phyloP scores from a whole-genome alignment of 345 rosid genomes.

The Punica granatum region DNA sequence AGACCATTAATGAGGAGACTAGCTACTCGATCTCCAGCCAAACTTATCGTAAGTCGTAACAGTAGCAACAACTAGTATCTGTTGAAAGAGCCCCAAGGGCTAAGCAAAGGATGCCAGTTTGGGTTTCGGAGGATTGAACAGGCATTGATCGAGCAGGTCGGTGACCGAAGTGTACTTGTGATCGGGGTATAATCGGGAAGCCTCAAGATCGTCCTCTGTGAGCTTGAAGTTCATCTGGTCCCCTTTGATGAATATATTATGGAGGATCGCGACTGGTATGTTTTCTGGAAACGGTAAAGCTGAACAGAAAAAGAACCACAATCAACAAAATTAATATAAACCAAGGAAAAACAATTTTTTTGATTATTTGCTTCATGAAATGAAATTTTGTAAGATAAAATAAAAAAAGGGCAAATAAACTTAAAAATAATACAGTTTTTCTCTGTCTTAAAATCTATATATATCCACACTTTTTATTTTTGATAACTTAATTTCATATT shows the following conservation, averaged over 20 bases:
- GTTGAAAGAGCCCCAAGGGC: no score
- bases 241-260: slow-evolving; percentile 34
- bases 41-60: no score
- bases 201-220: slow-evolving; percentile 25
- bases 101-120: slow-evolving; percentile 22
- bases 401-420: no score
- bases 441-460: no score
- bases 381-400: not conserved
- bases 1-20: no score
- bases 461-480: no score
- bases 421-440: no score
- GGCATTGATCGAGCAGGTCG: slow-evolving; percentile 20
- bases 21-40: no score
- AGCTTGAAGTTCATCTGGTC: slow-evolving; percentile 30
- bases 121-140: slow-evolving; percentile 19
- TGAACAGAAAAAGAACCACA: not conserved
- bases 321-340: not conserved
- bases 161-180: slow-evolving; percentile 28
- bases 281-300: slow-evolving; percentile 21
- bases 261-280: slow-evolving; percentile 22
- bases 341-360: not conserved
- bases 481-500: no score
- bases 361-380: no score
- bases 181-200: slow-evolving; percentile 27
- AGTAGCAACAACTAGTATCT: no score